Evolutionary conservation across 768 basidiomycete genomes (phyloP).

Genomic region (Strobilomyces echinocephalus): DNA sequence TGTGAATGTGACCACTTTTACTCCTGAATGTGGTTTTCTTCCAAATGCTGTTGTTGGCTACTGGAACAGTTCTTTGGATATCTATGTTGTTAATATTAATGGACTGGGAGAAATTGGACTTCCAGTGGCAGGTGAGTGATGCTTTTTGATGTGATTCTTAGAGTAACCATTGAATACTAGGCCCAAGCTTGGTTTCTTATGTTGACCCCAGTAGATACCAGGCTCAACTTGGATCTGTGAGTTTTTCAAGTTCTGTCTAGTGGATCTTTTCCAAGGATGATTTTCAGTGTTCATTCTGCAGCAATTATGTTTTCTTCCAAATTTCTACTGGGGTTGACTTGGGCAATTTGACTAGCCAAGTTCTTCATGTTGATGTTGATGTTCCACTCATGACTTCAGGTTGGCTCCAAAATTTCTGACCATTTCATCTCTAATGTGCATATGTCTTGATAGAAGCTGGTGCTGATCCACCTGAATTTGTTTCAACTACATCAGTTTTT

Average conservation of each 20-base stretch:
- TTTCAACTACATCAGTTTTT: background rate
- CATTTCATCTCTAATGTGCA: too few relatives aligned
- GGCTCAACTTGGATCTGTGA: background rate
- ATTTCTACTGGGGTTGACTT: background rate
- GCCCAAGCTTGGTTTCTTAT: background rate
- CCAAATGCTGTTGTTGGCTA: background rate
- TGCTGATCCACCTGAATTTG: too few relatives aligned
- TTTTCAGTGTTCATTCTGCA: background rate
- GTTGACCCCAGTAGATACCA: too few relatives aligned
- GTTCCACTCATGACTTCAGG: background rate
- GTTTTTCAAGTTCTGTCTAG: background rate
- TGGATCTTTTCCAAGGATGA: background rate
- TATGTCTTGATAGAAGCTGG: too few relatives aligned
- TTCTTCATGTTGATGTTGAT: background rate
- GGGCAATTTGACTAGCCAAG: background rate
- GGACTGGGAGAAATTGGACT: slow-evolving; percentile 3
- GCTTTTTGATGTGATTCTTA: too few relatives aligned
- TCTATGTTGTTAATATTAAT: background rate
- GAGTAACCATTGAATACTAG: background rate
- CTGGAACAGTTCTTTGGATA: background rate
- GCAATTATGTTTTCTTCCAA: background rate
- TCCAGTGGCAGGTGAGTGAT: background rate
- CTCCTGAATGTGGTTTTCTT: background rate
- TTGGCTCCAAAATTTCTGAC: too few relatives aligned
- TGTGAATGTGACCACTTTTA: background rate